Base-by-base conservation (phyloP, 2,329 filamentous ascomycete genomes). In the Chrysoporthe puriensis region DNA sequence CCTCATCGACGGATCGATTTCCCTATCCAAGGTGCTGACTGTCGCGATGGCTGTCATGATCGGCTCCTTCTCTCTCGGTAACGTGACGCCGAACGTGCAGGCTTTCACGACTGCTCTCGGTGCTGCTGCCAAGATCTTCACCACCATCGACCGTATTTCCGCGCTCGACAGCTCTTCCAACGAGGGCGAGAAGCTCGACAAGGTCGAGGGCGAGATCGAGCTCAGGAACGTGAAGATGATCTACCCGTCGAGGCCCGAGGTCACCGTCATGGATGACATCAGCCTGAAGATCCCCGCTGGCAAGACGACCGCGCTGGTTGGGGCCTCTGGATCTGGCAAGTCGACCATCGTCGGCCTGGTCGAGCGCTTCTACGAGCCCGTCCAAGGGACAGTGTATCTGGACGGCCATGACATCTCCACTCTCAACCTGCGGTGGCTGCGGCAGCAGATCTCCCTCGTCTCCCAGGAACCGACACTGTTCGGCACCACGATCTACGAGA, bases 401-500 rank as follows among this genome's bases (percentile, higher is more conserved):
- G 96, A 98, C 76, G 95, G 92, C 8, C 88, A 90, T 72, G 91
- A 97, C 76, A 89, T 97, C 66, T 88, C 87, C 73, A 90, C 84
- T 0, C 82, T 98, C 62, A 98, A 98, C 75, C 85, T 98, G 46
- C 88, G 89, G 62, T 98, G 95, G 95, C 82, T 98, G 69, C 90
- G 96, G 67, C 93, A 95, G 76, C 93, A 98, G 73, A 94, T 99
- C 74, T 90, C 94, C 1, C 84, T 98, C 4, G 96, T 99, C 66
- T 94, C 92, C 71, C 96, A 98, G 77, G 96, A 99, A 75, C 95
- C 95, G 1, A 91, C 93, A 0, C 85, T 98, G 0, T 99, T 98
- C 76, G 90, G 90, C 65, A 95, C 92, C 0, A 94, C 93, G 0
- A 97, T 98, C 74, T 94, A 86, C 76, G 86, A 92, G 63, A 98